Base-by-base conservation (phyloP, 2,329 filamentous ascomycete genomes). In the Arthrobotrys iridis region DNA sequence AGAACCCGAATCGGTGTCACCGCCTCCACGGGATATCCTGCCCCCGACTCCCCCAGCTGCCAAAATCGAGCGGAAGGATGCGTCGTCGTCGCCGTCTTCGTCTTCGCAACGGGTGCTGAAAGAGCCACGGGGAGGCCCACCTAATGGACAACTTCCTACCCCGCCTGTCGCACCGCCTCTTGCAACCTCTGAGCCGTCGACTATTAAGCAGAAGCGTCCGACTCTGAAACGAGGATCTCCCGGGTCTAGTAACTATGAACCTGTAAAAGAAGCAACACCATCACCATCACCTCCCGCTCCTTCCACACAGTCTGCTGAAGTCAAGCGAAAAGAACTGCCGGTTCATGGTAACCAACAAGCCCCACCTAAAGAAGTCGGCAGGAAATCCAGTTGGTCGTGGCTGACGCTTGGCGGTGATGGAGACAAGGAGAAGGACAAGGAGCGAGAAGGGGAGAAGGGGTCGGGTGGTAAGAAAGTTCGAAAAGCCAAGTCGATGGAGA, bases 321-420 rank as follows among this genome's bases (percentile, higher is more conserved):
- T 35, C 15, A 68, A 64, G 40, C 57, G 71, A 45, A 70, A 68
- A n/a, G 71, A 70, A 11, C 3, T 18, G 11, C 35, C 50, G n/a
- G 50, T 15, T 33, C 37, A 70, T 43, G 57, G 50, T 28, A 18
- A 15, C 13, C 37, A 45, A 30, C 46, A 68, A 46, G 84, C 85
- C 78, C 93, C 91, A 80, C 90, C 93, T 3, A 88, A 89, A 1
- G 89, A 92, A 48, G 86, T 86, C 58, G 85, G 85, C 22, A 87
- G 90, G 74, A 96, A 95, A 81, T 93, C 93, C 8, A 91, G 90
- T 74, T 92, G 88, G 81, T 88, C 88, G 81, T 91, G 92, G 91
- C 88, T 96, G 78, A 86, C 70, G 8, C 45, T 93, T 30, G 86
- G 87, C 40, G 86, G 87, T 58, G 78, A 77, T 28, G 76, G 77